Evolutionary conservation across 2,329 filamentous ascomycete species (phyloP).

Genomic region (Pseudocercospora cruenta): DNA sequence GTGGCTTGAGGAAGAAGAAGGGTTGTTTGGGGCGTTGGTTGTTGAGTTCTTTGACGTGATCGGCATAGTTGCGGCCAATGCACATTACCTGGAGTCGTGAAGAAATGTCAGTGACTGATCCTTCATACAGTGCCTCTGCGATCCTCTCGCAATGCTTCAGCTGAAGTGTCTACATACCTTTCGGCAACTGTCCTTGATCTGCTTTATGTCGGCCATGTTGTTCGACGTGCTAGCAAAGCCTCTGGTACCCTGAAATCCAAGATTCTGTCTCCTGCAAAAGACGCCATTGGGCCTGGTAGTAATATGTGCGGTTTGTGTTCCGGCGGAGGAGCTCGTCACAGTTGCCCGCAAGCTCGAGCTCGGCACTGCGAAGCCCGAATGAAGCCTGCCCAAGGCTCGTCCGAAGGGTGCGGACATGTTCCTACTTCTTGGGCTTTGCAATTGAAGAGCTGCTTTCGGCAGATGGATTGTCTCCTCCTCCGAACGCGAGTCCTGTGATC

Average conservation of each 20-base stretch:
- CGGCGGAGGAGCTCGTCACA: constrained; percentile 18
- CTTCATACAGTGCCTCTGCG: background rate
- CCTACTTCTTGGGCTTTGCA: background rate
- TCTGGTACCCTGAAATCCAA: background rate
- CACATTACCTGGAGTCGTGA: constrained; percentile 70
- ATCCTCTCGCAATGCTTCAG: background rate
- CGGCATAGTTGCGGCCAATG: constrained; percentile 95
- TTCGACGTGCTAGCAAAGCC: constrained; percentile 20
- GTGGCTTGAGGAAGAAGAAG: constrained; percentile 98
- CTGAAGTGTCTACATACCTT: constrained; percentile 43
- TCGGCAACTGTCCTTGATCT: constrained; percentile 50
- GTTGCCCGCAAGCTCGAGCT: constrained; percentile 4
- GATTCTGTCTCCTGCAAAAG: background rate
- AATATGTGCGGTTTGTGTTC: constrained; percentile 9
- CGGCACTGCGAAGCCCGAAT: constrained; percentile 19
- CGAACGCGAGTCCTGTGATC: background rate
- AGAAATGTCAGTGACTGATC: background rate
- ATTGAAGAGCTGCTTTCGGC: background rate
- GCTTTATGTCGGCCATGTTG: constrained; percentile 28
- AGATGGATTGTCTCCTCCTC: background rate
- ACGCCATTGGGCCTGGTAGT: background rate
- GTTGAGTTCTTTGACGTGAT: constrained; percentile 91
- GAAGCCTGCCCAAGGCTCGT: constrained; percentile 16
- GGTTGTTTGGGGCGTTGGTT: constrained; percentile 87
- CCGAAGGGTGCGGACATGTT: constrained; percentile 17